A percentile compares a stretch with the other conserved stretches of the same genome.
Conservation (phyloP, 495 filamentous ascomycete species). For the Hypoxylon fuscum region DNA sequence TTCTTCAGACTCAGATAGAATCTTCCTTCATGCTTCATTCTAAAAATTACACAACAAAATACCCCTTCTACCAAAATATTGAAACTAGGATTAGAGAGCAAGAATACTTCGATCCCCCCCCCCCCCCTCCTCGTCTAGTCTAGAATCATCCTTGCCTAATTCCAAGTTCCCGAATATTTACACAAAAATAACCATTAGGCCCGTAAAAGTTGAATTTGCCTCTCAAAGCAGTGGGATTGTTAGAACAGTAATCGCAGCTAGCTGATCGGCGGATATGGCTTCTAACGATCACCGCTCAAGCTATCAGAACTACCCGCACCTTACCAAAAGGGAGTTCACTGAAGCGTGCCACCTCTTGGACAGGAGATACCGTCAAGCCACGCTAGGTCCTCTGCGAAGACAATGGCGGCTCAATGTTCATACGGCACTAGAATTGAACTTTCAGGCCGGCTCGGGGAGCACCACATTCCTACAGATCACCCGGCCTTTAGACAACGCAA, state of each 20-base stretch:
- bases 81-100: too few species aligned
- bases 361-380: slow-evolving; percentile 60
- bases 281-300: slow-evolving; percentile 26
- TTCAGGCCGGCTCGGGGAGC: slow-evolving; percentile 43
- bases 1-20: too few species aligned
- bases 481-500: slow-evolving; percentile 50
- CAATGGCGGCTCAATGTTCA: slow-evolving; percentile 53
- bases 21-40: too few species aligned
- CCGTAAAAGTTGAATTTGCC: too few species aligned
- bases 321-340: slow-evolving; percentile 67
- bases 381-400: slow-evolving; percentile 56
- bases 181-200: too few species aligned
- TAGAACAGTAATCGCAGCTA: slow-evolving; percentile 1
- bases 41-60: too few species aligned
- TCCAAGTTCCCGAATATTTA: too few species aligned
- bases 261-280: slow-evolving; percentile 11
- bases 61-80: too few species aligned
- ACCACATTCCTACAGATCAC: slow-evolving; percentile 60
- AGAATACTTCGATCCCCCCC: too few species aligned
- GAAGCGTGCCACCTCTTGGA: slow-evolving; percentile 67
- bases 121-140: too few species aligned
- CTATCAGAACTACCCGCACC: slow-evolving; percentile 61
- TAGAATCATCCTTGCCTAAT: too few species aligned
- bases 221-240: too few species aligned
- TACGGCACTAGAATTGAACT: slow-evolving; percentile 46